These are phyloP conservation scores for Exobasidium cylindrosporum DNA, from an alignment of 1,284 basidiomycete genomes.

Conservation along the genomic window DNA sequence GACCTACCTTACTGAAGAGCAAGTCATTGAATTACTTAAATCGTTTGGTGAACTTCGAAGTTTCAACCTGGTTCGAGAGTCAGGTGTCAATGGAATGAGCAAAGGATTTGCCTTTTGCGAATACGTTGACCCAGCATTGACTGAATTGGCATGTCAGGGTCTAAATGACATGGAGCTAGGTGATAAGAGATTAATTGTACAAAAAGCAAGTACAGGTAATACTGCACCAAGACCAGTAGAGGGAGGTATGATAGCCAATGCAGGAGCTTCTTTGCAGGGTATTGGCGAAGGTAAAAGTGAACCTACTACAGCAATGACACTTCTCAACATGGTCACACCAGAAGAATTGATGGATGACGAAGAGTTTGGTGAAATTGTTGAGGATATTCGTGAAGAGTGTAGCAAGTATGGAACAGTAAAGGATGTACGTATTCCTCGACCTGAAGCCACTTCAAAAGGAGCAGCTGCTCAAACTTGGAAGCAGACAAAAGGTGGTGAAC, in stretches of 20 bases:
- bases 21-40: constrained; percentile 94
- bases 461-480: constrained; percentile 46
- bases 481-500: constrained; percentile 59
- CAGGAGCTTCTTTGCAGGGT: constrained; percentile 48
- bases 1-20: constrained; percentile 90
- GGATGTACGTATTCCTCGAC: constrained; percentile 51
- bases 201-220: constrained; percentile 82
- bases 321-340: constrained; percentile 97
- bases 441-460: constrained; percentile 39
- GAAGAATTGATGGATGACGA: constrained; percentile 88
- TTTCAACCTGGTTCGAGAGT: constrained; percentile 94
- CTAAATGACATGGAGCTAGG: constrained; percentile 97
- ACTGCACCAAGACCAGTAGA: background rate
- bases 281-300: constrained; percentile 63
- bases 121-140: constrained; percentile 83
- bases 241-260: background rate
- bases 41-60: constrained; percentile 95
- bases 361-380: constrained; percentile 89
- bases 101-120: constrained; percentile 99
- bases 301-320: constrained; percentile 75
- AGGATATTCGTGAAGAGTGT: constrained; percentile 86
- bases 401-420: constrained; percentile 44
- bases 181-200: constrained; percentile 92
- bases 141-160: constrained; percentile 92
- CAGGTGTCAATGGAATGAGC: constrained; percentile 60